These are phyloP conservation scores for Bruguiera gymnorhiza DNA, from an alignment of 345 rosid species.

Conservation along the genomic window DNA sequence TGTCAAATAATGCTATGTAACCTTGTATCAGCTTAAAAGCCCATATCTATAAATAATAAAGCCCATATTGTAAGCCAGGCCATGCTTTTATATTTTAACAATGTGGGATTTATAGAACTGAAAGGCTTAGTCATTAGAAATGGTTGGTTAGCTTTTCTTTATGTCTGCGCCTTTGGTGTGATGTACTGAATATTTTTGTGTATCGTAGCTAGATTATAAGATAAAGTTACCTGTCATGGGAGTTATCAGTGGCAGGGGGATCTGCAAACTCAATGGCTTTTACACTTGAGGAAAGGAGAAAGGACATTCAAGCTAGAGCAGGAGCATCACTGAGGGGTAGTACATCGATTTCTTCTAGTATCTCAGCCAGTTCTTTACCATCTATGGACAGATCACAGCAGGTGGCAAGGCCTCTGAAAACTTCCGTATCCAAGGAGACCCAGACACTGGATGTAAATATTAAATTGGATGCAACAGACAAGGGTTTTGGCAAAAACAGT, in stretches of 20 bases:
- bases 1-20: too few relatives aligned
- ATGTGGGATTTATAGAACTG: background rate
- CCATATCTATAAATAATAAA: too few relatives aligned
- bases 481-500: slow-evolving; percentile 19
- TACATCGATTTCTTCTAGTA: slow-evolving; percentile 16
- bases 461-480: slow-evolving; percentile 3
- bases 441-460: slow-evolving; percentile 10
- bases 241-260: slow-evolving; percentile 14
- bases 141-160: background rate
- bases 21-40: too few relatives aligned
- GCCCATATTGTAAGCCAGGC: too few relatives aligned
- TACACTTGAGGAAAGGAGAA: slow-evolving; percentile 14
- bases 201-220: background rate
- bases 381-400: slow-evolving; percentile 10
- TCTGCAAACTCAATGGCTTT: slow-evolving; percentile 7
- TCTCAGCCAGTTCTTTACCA: slow-evolving; percentile 14
- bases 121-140: background rate
- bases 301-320: slow-evolving; percentile 8
- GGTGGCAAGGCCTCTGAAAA: slow-evolving; percentile 10
- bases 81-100: too few relatives aligned
- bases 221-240: slow-evolving; percentile 9
- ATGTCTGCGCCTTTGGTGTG: background rate
- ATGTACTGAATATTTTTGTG: too few relatives aligned
- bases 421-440: background rate
- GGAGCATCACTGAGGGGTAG: slow-evolving; percentile 1